Percentiles rank a stretch among this genome's conserved stretches.
phyloP scores from a whole-genome alignment of 1,284 basidiomycete genomes.

The Xanthoconium separans region DNA sequence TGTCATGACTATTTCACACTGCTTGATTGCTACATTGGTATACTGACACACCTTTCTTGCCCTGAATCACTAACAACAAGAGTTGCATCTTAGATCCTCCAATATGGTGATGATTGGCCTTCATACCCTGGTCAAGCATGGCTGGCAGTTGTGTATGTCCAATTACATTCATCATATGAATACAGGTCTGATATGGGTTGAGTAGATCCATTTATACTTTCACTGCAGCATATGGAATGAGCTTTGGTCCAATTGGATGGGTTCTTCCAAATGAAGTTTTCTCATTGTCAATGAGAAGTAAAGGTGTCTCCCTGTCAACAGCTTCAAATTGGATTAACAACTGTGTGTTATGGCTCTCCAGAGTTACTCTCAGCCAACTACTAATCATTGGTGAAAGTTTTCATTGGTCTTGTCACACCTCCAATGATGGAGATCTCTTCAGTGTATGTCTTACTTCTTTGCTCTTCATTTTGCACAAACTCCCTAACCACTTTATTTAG shows the following conservation, averaged over 20 bases:
- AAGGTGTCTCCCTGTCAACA: slow-evolving; percentile 82
- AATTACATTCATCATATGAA: not conserved
- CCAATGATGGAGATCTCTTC: slow-evolving; percentile 63
- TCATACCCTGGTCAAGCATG: slow-evolving; percentile 58
- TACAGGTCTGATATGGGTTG: not conserved
- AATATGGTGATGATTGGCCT: slow-evolving; percentile 55
- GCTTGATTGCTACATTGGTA: slow-evolving; percentile 68
- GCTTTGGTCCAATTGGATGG: slow-evolving; percentile 87
- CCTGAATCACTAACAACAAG: slow-evolving; percentile 1
- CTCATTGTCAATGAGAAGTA: slow-evolving; percentile 81
- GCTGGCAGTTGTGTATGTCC: slow-evolving; percentile 59
- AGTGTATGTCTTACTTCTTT: slow-evolving; percentile 37
- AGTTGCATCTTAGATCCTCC: slow-evolving; percentile 40
- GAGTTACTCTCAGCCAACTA: not conserved
- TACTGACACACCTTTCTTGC: not conserved
- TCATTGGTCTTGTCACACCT: slow-evolving; percentile 80
- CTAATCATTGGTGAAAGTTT: slow-evolving; percentile 45
- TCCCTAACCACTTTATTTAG: slow-evolving; percentile 32
- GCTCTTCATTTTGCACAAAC: not conserved
- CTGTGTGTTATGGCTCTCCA: slow-evolving; percentile 44
- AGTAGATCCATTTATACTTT: slow-evolving; percentile 70
- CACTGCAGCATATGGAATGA: slow-evolving; percentile 80
- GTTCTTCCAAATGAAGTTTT: slow-evolving; percentile 82
- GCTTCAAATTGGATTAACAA: slow-evolving; percentile 84
- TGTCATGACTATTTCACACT: slow-evolving; percentile 72